Base-by-base conservation (phyloP, 2,329 filamentous ascomycete genomes). In the Alternaria sp. region DNA sequence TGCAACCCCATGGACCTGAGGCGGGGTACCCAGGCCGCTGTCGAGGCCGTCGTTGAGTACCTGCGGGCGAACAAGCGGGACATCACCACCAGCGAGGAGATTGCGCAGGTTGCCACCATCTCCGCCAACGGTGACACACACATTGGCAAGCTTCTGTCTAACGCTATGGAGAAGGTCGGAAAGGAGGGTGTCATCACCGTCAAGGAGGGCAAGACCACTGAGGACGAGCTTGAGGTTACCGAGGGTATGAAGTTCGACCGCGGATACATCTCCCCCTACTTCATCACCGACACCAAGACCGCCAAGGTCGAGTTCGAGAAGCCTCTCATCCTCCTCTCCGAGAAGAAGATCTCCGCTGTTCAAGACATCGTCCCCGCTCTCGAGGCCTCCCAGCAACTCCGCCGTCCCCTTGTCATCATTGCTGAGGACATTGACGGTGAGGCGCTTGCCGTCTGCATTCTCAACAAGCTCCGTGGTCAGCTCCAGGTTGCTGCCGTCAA, bases 181-280 rank as follows among this genome's bases (percentile, higher is more conserved):
- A 99, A 99, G 89, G 96, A 99, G 87, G 96, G 96, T 87, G 96
- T 99, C 79, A 99, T 99, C 83, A 99, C 96, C 62, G 95, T 98
- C 80, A 99, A 99, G 91, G 96, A 99, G 88, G 96, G 96, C 81
- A 99, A 98, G 91, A 98, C 96, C 65, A 91, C 97, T 80, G 90
- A 92, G 77, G 96, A 99, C 75, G 96, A 99, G 89, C 91, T 99
- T 60, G 96, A 99, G 86, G 90, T 99, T 67, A 99, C 96, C 64
- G 96, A 99, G 90, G 96, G 96, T 81, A 99, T 99, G 96, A 93
- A 96, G 83, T 99, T 99, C 86, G 96, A 99, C 89, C 95, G 96
- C 79, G 96, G 96, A 68, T 99, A 91, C 83, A 95, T 97, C 80
- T 99, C 96, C 25, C 94, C 96, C 74, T 99, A 99, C 90, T 99